phyloP scores from a whole-genome alignment of 345 rosid genomes.

The Erucastrum elatum region DNA sequence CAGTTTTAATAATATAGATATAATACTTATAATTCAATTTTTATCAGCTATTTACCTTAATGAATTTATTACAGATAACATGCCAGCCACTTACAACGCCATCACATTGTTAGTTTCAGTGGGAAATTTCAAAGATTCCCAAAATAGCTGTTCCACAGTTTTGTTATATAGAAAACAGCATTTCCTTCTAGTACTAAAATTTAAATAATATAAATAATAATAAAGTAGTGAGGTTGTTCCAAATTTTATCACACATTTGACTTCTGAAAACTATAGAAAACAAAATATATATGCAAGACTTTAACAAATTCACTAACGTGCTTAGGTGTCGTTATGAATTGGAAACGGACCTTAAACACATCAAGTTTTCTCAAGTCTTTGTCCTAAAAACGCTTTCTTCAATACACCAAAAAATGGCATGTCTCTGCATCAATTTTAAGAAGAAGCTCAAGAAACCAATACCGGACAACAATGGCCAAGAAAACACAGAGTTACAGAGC shows the following conservation, averaged over 20 bases:
- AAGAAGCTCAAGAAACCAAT: constrained; percentile 35
- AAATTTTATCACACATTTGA: constrained; percentile 3
- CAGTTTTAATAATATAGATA: too few species aligned
- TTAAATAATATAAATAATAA: background rate
- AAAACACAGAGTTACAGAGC: constrained; percentile 2
- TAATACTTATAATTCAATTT: background rate
- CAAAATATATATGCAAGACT: background rate
- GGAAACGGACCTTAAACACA: constrained; percentile 1
- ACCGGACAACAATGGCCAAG: constrained; percentile 13
- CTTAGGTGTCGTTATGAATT: constrained; percentile 32
- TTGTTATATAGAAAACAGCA: constrained; percentile 4
- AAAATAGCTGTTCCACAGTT: constrained; percentile 21
- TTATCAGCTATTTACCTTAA: background rate
- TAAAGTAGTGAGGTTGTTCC: constrained; percentile 18
- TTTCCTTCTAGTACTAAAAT: background rate
- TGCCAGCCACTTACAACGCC: constrained; percentile 28
- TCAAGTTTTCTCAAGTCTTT: constrained; percentile 7
- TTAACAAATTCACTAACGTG: constrained; percentile 24
- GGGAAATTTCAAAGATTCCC: constrained; percentile 25
- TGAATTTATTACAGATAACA: constrained; percentile 8
- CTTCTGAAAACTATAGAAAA: background rate
- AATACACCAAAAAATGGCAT: constrained; percentile 24
- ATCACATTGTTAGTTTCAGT: constrained; percentile 10
- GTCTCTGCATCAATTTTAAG: constrained; percentile 35
- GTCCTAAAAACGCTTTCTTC: background rate